These are phyloP conservation scores for Calonectria pteridis DNA, from an alignment of 2,329 filamentous ascomycete species.

Conservation along the genomic window DNA sequence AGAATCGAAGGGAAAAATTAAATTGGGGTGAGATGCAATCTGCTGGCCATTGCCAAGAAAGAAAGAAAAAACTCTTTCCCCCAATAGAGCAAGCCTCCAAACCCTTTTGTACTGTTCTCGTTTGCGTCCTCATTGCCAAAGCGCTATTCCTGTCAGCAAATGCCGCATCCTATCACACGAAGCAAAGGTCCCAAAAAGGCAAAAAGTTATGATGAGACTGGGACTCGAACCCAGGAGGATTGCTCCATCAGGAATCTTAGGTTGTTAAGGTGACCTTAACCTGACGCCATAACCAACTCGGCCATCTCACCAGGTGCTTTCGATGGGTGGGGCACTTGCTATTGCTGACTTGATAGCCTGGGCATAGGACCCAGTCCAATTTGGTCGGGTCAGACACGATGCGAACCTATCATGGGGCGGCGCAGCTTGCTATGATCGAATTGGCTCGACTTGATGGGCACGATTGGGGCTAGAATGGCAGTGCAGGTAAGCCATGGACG, in stretches of 20 bases:
- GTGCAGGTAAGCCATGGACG: too few relatives aligned
- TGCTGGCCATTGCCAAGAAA: background rate
- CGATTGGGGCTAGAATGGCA: too few relatives aligned
- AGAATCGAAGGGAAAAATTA: background rate
- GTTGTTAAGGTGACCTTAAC: constrained; percentile 11
- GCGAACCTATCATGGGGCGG: too few relatives aligned
- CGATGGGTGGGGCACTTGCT: background rate
- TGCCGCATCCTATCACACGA: too few relatives aligned
- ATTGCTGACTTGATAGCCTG: background rate
- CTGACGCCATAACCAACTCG: constrained; percentile 13
- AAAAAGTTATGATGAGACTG: background rate
- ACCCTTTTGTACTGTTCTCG: background rate
- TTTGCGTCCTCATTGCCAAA: background rate
- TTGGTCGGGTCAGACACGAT: too few relatives aligned
- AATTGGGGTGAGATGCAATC: background rate
- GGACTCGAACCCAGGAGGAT: constrained; percentile 12
- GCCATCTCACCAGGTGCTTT: background rate
- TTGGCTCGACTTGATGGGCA: too few relatives aligned
- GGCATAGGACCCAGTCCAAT: too few relatives aligned
- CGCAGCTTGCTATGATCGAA: too few relatives aligned
- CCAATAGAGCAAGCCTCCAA: too few relatives aligned
- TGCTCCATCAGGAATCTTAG: constrained; percentile 8
- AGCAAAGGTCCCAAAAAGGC: background rate
- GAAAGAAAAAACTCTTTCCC: too few relatives aligned
- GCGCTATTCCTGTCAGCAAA: background rate